Evolutionary conservation across 2,329 filamentous ascomycete genomes (phyloP).

Genomic region (Talaromyces marneffei): DNA sequence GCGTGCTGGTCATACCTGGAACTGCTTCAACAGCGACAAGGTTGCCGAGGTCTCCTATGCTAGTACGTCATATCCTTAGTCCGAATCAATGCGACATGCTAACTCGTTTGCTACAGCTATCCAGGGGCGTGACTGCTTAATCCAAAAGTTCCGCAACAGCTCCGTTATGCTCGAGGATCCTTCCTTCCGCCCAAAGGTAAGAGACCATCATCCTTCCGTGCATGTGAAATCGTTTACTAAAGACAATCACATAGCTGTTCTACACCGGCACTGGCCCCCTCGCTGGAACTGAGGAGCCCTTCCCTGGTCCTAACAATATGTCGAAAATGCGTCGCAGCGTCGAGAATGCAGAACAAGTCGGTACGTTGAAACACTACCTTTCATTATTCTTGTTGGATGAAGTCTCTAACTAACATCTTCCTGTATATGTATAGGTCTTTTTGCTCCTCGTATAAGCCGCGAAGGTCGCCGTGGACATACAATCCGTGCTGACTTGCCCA

Average conservation of each 20-base stretch:
- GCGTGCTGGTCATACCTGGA: conserved; percentile 68
- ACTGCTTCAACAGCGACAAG: conserved; percentile 77
- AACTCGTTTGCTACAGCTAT: conserved; percentile 55
- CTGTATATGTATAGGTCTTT: conserved; percentile 54
- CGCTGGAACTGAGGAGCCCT: conserved; percentile 66
- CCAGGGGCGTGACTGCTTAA: conserved; percentile 82
- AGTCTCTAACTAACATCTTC: conserved; percentile 8
- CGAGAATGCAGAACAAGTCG: conserved; percentile 79
- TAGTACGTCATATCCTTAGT: conserved; percentile 53
- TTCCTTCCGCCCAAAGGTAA: conserved; percentile 77
- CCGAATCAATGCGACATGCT: not conserved
- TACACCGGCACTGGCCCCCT: conserved; percentile 46
- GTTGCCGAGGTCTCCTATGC: conserved; percentile 89
- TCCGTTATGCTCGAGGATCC: conserved; percentile 85
- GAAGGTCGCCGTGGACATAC: conserved; percentile 40
- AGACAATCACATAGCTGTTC: conserved; percentile 43
- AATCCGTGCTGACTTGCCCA: not conserved
- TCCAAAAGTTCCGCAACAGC: conserved; percentile 95
- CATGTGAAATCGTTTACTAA: not conserved
- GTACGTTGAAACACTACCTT: conserved; percentile 43
- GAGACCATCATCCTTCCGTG: conserved; percentile 34
- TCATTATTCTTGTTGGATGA: not conserved
- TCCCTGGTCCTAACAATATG: conserved; percentile 74
- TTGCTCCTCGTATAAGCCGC: conserved; percentile 69
- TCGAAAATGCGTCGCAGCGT: conserved; percentile 83